These are phyloP conservation scores for Pyrenophora teres DNA, from an alignment of 2,329 filamentous ascomycete species.

Conservation along the genomic window DNA sequence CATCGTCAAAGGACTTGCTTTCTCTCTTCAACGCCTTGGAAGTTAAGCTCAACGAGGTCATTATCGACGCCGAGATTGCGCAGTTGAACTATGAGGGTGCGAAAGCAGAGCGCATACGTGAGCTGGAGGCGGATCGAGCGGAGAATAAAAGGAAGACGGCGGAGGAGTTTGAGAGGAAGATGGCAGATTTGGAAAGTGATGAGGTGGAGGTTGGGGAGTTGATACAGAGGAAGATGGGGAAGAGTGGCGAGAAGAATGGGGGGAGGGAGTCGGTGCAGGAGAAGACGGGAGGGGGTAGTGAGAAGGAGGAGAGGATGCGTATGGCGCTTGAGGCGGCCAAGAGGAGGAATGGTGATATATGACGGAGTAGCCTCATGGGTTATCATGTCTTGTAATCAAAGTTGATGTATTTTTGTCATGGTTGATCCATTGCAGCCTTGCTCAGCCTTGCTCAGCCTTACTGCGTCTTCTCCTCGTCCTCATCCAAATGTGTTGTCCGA, in stretches of 20 bases:
- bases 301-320: conserved; percentile 55
- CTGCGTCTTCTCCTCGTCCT: conserved; percentile 1
- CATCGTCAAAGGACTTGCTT: conserved; percentile 48
- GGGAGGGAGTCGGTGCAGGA: conserved; percentile 3
- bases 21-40: conserved; percentile 55
- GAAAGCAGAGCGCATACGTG: conserved; percentile 47
- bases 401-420: too few relatives aligned
- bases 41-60: conserved; percentile 56
- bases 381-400: background rate
- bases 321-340: conserved; percentile 60
- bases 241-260: conserved; percentile 19
- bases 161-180: conserved; percentile 44
- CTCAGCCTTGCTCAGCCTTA: background rate
- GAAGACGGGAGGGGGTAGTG: conserved; percentile 35
- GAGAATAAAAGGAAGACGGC: conserved; percentile 39
- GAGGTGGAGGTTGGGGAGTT: conserved; percentile 40
- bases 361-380: background rate
- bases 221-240: conserved; percentile 29
- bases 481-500: conserved; percentile 39
- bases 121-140: conserved; percentile 43
- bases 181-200: conserved; percentile 47
- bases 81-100: conserved; percentile 55
- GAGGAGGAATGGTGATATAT: conserved; percentile 53
- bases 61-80: conserved; percentile 60
- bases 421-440: too few relatives aligned